Base-by-base conservation (phyloP, 2,329 filamentous ascomycete genomes). In the Ascocoryne sarcoides region DNA sequence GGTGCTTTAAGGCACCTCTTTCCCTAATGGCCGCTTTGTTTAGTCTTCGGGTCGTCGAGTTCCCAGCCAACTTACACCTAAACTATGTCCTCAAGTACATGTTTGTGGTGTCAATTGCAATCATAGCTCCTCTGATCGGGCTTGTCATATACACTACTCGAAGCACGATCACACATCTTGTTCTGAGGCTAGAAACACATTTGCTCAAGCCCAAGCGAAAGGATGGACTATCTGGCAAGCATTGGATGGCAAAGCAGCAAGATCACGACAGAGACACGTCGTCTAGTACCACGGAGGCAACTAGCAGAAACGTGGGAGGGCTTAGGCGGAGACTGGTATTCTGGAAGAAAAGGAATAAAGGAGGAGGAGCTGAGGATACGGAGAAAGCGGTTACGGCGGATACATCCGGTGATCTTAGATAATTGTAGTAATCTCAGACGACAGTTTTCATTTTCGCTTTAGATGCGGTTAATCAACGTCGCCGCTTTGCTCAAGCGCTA, bases 11-110 rank as follows among this genome's bases (percentile, higher is more conserved):
- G 40, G 41, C 42, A 14, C 42, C 42, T 34, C 37, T 44, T 10
- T 40, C 42, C 10, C 42, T 44, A 32, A 36, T 44, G 23, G 37
- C 38, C 17, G 37, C 42, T 15, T 40, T 44, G 16, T 44, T 44
- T 20, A 36, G 19, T 14, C 33, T 44, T 16, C 20, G 30, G n/a
- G 19, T 44, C n/a, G 34, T 39, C 2, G 42, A 44, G 17, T 44
- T 37, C 32, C 42, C 42, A 1, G 5, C 9, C 2, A 39, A 32
- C 17, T 28, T 44, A 14, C 37, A 44, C 17, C 21, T 40, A 21
- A 4, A 16, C 23, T 44, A 28, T 26, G 42, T 44, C 10, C 5
- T 44, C 1, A 34, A 44, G 15, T 44, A 40, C 21, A 44, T 44
- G 42, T 44, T 44, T n/a, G 26, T 37, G 14, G 34, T 44, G n/a